phyloP scores from a whole-genome alignment of 257 asterid species.

The Orobanche coerulescens region DNA sequence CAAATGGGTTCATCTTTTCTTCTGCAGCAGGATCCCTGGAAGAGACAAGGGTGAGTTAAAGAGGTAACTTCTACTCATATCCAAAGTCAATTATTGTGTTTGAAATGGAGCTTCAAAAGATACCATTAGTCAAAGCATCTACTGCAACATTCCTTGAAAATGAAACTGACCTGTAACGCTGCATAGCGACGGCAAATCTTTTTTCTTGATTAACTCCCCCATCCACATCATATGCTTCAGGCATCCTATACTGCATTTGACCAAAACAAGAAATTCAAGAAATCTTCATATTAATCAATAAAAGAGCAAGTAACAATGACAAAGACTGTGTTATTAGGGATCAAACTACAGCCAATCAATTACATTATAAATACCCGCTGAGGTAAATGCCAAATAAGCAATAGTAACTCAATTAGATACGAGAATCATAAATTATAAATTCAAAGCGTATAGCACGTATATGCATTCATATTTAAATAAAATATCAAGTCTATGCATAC shows the following conservation, averaged over 20 bases:
- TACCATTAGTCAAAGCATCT: constrained; percentile 4
- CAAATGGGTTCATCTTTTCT: constrained; percentile 96
- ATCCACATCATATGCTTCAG: constrained; percentile 52
- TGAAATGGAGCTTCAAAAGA: constrained; percentile 1
- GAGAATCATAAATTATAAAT: constrained; percentile 9
- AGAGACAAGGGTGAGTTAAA: constrained; percentile 19
- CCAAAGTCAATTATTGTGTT: not conserved
- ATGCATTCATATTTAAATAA: not conserved
- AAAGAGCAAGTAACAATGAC: not conserved
- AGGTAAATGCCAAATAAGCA: constrained; percentile 6
- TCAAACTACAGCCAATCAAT: constrained; percentile 4
- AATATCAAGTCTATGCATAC: constrained; percentile 2
- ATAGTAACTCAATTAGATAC: constrained; percentile 3
- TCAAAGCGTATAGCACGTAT: not conserved
- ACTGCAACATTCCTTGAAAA: constrained; percentile 2
- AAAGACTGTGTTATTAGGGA: constrained; percentile 8
- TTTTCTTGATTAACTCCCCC: constrained; percentile 43
- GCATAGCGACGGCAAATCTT: constrained; percentile 44
- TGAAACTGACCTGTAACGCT: constrained; percentile 35
- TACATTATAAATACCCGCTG: not conserved
- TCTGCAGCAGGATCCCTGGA: constrained; percentile 67
- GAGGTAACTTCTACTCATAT: constrained; percentile 3
- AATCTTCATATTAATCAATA: not conserved
- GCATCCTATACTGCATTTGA: constrained; percentile 68
- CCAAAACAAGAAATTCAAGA: constrained; percentile 6